phyloP scores from a whole-genome alignment of 495 filamentous ascomycete species.

The Penicillium maclennaniae region DNA sequence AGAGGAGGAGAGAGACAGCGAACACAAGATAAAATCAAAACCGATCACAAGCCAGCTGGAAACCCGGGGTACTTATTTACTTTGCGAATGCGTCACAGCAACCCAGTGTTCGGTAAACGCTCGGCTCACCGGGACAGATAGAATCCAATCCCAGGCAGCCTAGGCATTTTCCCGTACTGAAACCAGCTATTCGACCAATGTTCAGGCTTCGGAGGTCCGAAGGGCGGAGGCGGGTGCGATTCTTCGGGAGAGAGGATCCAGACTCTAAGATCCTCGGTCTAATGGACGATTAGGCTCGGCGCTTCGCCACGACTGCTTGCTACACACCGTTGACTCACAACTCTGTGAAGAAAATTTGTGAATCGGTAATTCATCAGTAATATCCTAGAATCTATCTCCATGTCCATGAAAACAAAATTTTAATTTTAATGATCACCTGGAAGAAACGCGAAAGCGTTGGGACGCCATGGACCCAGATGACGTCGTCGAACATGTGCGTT shows the following conservation, averaged over 20 bases:
- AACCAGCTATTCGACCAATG: constrained; percentile 14
- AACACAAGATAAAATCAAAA: constrained; percentile 18
- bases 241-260: constrained; percentile 44
- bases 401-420: background rate
- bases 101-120: constrained; percentile 37
- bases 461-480: constrained; percentile 20
- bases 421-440: background rate
- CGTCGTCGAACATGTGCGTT: constrained; percentile 30
- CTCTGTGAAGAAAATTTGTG: too few species aligned
- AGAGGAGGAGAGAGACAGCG: background rate
- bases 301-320: background rate
- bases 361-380: constrained; percentile 15
- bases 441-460: constrained; percentile 7
- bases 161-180: constrained; percentile 13
- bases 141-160: constrained; percentile 15
- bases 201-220: constrained; percentile 29
- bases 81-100: constrained; percentile 35
- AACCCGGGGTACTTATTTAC: constrained; percentile 33
- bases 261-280: constrained; percentile 41
- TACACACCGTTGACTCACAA: background rate
- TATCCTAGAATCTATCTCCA: background rate
- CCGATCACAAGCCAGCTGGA: constrained; percentile 36
- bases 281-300: constrained; percentile 27
- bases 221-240: constrained; percentile 30
- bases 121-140: constrained; percentile 43